These are phyloP conservation scores for Mucor piriformis DNA, from an alignment of 371 early-diverging fungal species.

Conservation along the genomic window DNA sequence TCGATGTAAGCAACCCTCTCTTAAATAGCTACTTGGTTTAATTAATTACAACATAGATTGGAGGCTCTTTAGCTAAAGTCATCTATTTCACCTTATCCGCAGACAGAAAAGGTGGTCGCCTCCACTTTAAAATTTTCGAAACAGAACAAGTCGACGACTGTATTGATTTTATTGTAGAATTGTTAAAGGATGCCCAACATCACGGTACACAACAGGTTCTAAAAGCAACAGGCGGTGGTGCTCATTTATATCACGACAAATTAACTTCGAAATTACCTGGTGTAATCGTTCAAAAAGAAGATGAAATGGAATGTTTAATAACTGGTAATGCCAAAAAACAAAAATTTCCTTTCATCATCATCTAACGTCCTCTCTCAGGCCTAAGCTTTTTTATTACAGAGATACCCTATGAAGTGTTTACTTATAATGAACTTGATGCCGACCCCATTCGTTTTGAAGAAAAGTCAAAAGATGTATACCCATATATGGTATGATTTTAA, in stretches of 20 bases:
- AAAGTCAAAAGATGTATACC: conserved; percentile 70
- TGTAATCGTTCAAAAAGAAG: conserved; percentile 77
- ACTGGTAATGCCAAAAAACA: conserved; percentile 51
- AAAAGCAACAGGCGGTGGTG: conserved; percentile 86
- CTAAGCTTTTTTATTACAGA: conserved; percentile 91
- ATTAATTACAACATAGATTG: conserved; percentile 58
- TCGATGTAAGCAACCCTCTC: conserved; percentile 64
- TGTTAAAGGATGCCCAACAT: conserved; percentile 58
- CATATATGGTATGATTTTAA: conserved; percentile 65
- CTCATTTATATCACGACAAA: conserved; percentile 67
- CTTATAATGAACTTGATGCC: conserved; percentile 69
- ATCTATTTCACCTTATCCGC: conserved; percentile 79
- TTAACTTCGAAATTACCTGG: conserved; percentile 52
- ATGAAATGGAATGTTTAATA: conserved; percentile 87
- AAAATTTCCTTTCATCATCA: background rate
- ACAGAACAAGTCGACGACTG: conserved; percentile 90
- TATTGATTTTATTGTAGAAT: conserved; percentile 76
- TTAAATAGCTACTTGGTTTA: background rate
- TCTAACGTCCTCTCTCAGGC: conserved; percentile 41
- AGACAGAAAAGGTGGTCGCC: conserved; percentile 74
- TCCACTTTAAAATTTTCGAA: conserved; percentile 93
- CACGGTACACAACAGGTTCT: conserved; percentile 43
- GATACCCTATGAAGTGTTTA: conserved; percentile 94
- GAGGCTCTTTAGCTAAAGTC: conserved; percentile 93
- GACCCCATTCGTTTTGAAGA: conserved; percentile 85